Evolutionary conservation across 192 early-diverging fungal species (phyloP).

Genomic region (Spinellus fusiger): DNA sequence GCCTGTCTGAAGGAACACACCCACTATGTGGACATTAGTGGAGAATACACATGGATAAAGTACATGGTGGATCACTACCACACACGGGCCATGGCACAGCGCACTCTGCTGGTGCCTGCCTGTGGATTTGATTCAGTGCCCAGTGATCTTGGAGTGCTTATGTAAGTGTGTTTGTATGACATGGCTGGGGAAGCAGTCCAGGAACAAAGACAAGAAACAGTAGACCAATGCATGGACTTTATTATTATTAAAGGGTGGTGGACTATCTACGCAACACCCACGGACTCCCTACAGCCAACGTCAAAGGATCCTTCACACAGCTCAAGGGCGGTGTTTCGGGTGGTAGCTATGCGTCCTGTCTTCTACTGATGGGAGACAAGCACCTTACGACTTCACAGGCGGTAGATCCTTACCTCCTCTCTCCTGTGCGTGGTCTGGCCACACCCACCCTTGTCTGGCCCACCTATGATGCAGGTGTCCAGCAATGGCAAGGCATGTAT

Average conservation of each 20-base stretch:
- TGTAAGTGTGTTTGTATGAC: too few relatives aligned
- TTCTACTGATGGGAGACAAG: conserved; percentile 24
- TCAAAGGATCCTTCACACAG: conserved; percentile 54
- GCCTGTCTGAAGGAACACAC: conserved; percentile 63
- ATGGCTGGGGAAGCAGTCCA: too few relatives aligned
- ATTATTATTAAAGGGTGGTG: conserved; percentile 34
- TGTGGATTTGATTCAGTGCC: conserved; percentile 94
- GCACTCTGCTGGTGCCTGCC: conserved; percentile 68
- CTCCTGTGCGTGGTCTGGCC: conserved; percentile 27
- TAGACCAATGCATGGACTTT: not conserved
- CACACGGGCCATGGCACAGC: conserved; percentile 54
- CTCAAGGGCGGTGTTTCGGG: conserved; percentile 55
- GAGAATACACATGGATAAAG: conserved; percentile 62
- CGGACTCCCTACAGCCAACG: conserved; percentile 44
- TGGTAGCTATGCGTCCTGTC: conserved; percentile 53
- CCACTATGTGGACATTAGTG: conserved; percentile 90
- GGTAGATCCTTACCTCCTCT: conserved; percentile 24
- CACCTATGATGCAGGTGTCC: conserved; percentile 47
- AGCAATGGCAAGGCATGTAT: conserved; percentile 55
- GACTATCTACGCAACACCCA: conserved; percentile 45
- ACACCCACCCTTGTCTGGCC: conserved; percentile 26
- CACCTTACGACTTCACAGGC: not conserved
- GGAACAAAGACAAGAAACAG: not conserved
- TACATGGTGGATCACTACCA: conserved; percentile 63
- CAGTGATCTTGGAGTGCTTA: conserved; percentile 74